phyloP scores from a whole-genome alignment of 1,284 basidiomycete species.

The Ceratobasidium sp. region DNA sequence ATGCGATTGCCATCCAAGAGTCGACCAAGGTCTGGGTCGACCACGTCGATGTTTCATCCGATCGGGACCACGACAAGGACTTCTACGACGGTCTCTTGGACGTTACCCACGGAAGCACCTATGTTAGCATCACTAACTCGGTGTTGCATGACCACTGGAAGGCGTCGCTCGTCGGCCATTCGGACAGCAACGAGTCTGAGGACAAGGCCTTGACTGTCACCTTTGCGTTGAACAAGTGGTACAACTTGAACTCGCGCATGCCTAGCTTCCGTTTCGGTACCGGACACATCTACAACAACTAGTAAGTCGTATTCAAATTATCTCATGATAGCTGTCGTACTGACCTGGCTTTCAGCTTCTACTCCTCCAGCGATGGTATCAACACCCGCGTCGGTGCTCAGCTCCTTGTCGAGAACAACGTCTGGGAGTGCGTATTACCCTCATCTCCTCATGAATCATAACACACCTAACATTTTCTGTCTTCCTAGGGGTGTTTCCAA shows the following conservation, averaged over 20 bases:
- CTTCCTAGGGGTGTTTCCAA: slow-evolving; percentile 52
- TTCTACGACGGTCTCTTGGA: slow-evolving; percentile 43
- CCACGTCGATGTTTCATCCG: slow-evolving; percentile 58
- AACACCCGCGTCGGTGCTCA: slow-evolving; percentile 60
- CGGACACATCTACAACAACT: slow-evolving; percentile 39
- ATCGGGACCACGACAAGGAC: slow-evolving; percentile 60
- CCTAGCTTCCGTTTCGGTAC: slow-evolving; percentile 54
- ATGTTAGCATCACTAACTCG: slow-evolving; percentile 58
- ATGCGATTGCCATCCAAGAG: slow-evolving; percentile 60
- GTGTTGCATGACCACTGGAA: slow-evolving; percentile 60
- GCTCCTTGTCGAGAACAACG: slow-evolving; percentile 58
- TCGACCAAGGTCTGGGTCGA: slow-evolving; percentile 62
- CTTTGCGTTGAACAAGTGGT: slow-evolving; percentile 38
- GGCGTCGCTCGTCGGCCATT: slow-evolving; percentile 59
- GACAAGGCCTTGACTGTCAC: slow-evolving; percentile 43
- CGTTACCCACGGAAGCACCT: slow-evolving; percentile 57
- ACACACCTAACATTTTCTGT: not conserved
- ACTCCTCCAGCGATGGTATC: slow-evolving; percentile 61
- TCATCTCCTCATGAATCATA: not conserved
- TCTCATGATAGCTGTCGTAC: not conserved
- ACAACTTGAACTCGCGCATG: slow-evolving; percentile 51
- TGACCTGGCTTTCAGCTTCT: slow-evolving; percentile 58
- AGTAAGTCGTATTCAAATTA: not conserved
- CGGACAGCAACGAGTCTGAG: slow-evolving; percentile 57
- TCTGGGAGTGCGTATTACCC: slow-evolving; percentile 50